Base-by-base conservation (phyloP, 345 rosid genomes). In the Lepidium didymum region DNA sequence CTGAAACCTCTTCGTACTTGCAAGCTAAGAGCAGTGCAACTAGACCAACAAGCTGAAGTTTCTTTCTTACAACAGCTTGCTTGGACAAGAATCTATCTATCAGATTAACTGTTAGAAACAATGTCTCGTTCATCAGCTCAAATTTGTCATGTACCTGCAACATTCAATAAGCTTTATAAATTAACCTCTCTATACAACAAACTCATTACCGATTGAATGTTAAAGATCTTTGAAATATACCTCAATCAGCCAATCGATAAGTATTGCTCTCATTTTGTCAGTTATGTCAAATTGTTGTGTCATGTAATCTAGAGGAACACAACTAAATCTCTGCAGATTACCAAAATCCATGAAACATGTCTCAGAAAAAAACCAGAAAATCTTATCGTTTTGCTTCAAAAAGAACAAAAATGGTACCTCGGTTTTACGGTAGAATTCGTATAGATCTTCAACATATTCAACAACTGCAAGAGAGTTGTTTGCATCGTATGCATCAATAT, bases 231-330 rank as follows among this genome's bases (percentile, higher is more conserved):
- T 42, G 38, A 51, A 5, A 18, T 33, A 6, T 82, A 90, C 98
- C 99, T 94, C 97, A 56, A 91, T 85, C 41, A 94, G 89, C 99
- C 99, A 94, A 78, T 94, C 99, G 3, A 94, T 83, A 36, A 91
- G 84, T 68, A 94, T 94, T 36, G 95, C 91, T 76, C 99, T 86
- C 99, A 94, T 94, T 78, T 77, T 87, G 67, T 86, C 97, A 33
- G 86, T 91, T 61, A 94, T 81, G 76, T 89, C 99, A 23, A 54
- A 51, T 59, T 94, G 99, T 37, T 84, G 78, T 4, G 40, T 74
- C 92, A 94, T 94, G 73, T 91, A 83, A 78, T 80, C 73, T 7
- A 74, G 19, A 8, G 85, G 75, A 37, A 83, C 95, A 72, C 95
- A 77, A 62, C 88, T 75, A 44, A 53, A 82, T 13, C 42, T 72